phyloP scores from a whole-genome alignment of 371 early-diverging fungal species.

The Actinomortierella wolfii region DNA sequence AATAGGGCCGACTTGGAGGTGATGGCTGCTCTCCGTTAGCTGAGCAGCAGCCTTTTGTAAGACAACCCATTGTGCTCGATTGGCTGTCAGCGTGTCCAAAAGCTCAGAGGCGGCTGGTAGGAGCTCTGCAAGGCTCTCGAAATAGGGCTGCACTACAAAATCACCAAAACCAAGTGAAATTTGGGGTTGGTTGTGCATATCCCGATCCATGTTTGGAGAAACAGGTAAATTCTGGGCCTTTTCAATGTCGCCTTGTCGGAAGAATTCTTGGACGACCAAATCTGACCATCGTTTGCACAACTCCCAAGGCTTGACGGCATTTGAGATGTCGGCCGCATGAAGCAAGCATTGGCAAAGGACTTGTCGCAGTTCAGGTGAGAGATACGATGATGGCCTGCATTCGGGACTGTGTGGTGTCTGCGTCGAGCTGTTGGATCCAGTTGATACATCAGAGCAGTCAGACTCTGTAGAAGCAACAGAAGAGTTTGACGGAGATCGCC shows the following conservation, averaged over 20 bases:
- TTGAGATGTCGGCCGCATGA: conserved; percentile 90
- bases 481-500: conserved; percentile 5
- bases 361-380: conserved; percentile 57
- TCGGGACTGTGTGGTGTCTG: not conserved
- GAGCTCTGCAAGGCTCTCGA: conserved; percentile 76
- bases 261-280: conserved; percentile 84
- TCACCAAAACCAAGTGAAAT: conserved; percentile 85
- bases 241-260: conserved; percentile 86
- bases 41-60: conserved; percentile 22
- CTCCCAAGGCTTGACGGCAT: conserved; percentile 84
- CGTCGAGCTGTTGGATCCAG: not conserved
- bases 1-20: not conserved
- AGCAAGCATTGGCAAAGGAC: conserved; percentile 71
- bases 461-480: conserved; percentile 5
- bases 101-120: conserved; percentile 64
- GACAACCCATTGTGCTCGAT: conserved; percentile 49
- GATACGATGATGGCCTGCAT: conserved; percentile 5
- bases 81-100: conserved; percentile 40
- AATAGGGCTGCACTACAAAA: conserved; percentile 85
- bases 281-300: conserved; percentile 88
- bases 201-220: conserved; percentile 89
- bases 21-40: too few relatives aligned
- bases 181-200: conserved; percentile 71
- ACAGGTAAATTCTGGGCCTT: conserved; percentile 70
- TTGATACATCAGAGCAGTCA: not conserved